Conservation (phyloP, 495 filamentous ascomycete species). For the Penicillium verhagenii region DNA sequence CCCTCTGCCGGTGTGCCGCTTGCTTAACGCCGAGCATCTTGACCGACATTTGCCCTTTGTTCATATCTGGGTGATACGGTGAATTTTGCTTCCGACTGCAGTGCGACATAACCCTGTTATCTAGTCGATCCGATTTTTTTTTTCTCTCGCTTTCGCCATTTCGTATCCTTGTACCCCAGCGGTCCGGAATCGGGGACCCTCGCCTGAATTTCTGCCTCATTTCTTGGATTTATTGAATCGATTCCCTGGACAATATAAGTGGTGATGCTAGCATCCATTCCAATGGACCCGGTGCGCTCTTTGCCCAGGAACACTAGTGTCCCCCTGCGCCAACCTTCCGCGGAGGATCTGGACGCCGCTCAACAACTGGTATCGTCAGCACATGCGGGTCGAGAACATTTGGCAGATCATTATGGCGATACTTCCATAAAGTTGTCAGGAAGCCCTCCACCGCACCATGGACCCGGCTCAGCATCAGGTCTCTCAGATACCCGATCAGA, state of each 20-base stretch:
- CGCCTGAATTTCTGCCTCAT: neutral
- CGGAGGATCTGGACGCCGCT: constrained; percentile 47
- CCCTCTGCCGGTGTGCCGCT: constrained; percentile 1
- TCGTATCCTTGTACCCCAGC: constrained; percentile 5
- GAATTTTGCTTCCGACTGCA: constrained; percentile 38
- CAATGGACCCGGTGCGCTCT: constrained; percentile 45
- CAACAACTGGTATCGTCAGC: constrained; percentile 49
- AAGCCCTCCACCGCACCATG: constrained; percentile 12
- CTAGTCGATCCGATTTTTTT: constrained; percentile 5
- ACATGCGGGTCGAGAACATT: constrained; percentile 42
- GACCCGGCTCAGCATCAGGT: constrained; percentile 7
- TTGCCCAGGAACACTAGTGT: constrained; percentile 31
- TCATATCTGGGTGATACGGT: constrained; percentile 32
- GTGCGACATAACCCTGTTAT: constrained; percentile 35
- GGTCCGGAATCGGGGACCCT: constrained; percentile 9
- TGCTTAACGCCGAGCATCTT: constrained; percentile 17
- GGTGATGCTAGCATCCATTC: constrained; percentile 42
- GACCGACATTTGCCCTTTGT: constrained; percentile 43
- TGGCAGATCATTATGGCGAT: constrained; percentile 30
- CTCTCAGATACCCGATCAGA: constrained; percentile 7
- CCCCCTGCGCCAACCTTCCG: constrained; percentile 42
- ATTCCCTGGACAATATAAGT: constrained; percentile 9
- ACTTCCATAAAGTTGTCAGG: constrained; percentile 9
- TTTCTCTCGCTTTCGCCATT: constrained; percentile 25
- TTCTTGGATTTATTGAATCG: neutral